phyloP scores from a whole-genome alignment of 768 basidiomycete genomes.

The Gloeostereum incarnatum region DNA sequence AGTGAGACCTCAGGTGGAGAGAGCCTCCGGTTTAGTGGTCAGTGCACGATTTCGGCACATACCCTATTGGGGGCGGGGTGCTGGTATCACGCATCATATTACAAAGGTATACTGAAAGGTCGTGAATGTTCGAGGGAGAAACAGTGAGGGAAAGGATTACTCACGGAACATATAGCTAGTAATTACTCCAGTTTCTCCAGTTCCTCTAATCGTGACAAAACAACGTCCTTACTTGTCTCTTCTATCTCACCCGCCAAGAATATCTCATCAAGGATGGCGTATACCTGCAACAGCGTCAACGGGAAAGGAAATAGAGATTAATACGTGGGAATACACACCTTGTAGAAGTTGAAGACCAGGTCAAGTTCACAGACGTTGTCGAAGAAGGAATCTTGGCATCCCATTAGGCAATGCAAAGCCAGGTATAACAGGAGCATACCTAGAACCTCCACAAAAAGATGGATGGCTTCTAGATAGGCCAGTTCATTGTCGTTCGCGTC shows the following conservation, averaged over 20 bases:
- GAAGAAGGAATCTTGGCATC: conserved; percentile 80
- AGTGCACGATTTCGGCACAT: too few relatives aligned
- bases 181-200: conserved; percentile 85
- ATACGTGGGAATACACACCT: conserved; percentile 47
- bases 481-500: conserved; percentile 98
- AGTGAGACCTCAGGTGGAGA: too few relatives aligned
- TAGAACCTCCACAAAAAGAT: conserved; percentile 95
- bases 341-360: conserved; percentile 98
- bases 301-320: not conserved
- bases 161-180: not conserved
- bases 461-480: conserved; percentile 94
- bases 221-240: conserved; percentile 96
- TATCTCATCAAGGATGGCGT: conserved; percentile 96
- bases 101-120: not conserved
- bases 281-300: conserved; percentile 50
- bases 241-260: conserved; percentile 98
- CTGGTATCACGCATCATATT: not conserved
- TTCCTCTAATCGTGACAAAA: conserved; percentile 81
- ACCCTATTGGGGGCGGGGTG: not conserved
- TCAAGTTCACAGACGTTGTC: conserved; percentile 98
- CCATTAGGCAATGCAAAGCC: conserved; percentile 3
- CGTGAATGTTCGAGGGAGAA: not conserved
- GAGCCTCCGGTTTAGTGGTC: too few relatives aligned
- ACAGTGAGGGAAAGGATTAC: not conserved
- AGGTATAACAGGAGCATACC: conserved; percentile 39